Base-by-base conservation (phyloP, 164 flowering plant species). In the Buxus sempervirens region DNA sequence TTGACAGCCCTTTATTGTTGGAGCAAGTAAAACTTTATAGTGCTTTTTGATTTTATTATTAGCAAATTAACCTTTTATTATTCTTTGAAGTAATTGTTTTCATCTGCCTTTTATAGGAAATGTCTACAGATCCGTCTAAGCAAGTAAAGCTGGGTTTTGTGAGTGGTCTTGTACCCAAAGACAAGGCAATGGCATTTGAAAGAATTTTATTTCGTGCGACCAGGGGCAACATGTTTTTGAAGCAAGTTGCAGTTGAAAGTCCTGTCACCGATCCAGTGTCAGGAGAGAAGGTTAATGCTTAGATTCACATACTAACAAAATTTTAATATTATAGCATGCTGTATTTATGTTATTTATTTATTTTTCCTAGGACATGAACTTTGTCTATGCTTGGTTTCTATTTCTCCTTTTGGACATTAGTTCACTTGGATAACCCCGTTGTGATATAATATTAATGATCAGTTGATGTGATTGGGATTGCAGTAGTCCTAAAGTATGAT, bases 191-290 rank as follows among this genome's bases (percentile, higher is more conserved):
- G 91, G 85, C 95, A 64, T 96, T 96, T 81, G 98, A 96, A 81
- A 88, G 99, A 83, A 93, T 93, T 58, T 54, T 96, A 38, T 96
- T 93, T 79, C 98, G 99, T 76, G 98, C 99, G 58, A 96, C 99
- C 15, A 83, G 99, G 82, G 99, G 99, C 53, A 96, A 96, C 77
- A 80, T 96, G 69, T 90, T 73, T 73, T 76, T 96, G 63, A 91
- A 73, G 80, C 98, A 93, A 76, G 76, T 82, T 66, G 82, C 60
- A 23, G 81, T 91, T 68, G 91, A 87, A 63, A 83, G 84, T 20
- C 92, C 95, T 72, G 96, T 96, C 18, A 76, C 69, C 24, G 99
- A 96, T 82, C 99, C 99, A 60, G 82, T 79, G 41, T 91, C 97
- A 8, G 98, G 98, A 72, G 97, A 93, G 69, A 96, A 93, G 99